phyloP scores from a whole-genome alignment of 306 rosid species.

The Dryas alaskensis region DNA sequence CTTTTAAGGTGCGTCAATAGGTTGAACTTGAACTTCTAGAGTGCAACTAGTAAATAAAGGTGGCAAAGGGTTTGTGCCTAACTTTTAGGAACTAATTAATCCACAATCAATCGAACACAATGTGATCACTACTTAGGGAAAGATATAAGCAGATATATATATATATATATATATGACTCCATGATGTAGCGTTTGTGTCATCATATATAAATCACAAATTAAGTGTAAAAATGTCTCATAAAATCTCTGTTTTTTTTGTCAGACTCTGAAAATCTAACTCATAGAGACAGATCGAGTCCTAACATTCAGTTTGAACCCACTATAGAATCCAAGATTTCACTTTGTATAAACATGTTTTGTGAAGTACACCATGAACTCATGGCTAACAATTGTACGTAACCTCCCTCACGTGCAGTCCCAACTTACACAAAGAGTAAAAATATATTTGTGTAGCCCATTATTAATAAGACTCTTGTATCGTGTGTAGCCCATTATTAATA shows the following conservation, averaged over 20 bases:
- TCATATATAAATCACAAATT: neutral
- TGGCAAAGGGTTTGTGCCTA: slow-evolving; percentile 8
- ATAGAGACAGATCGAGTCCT: neutral
- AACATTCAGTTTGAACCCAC: neutral
- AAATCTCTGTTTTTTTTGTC: neutral
- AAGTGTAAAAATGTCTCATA: neutral
- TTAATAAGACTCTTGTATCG: no score
- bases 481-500: no score
- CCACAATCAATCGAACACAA: neutral
- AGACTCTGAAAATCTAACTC: neutral
- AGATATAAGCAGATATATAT: no score
- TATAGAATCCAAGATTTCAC: neutral
- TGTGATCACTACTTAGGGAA: neutral
- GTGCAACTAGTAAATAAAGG: neutral
- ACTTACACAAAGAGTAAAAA: no score
- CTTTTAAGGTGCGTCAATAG: neutral
- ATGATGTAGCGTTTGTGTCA: neutral
- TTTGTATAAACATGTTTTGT: no score
- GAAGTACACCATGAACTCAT: neutral
- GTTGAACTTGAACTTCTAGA: no score
- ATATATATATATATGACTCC: no score
- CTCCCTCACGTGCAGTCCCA: no score
- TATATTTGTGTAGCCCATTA: no score
- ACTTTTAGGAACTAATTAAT: neutral
- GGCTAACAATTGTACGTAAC: no score